Evolutionary conservation across 2,329 filamentous ascomycete genomes (phyloP).

Genomic region (Knufia fluminis): DNA sequence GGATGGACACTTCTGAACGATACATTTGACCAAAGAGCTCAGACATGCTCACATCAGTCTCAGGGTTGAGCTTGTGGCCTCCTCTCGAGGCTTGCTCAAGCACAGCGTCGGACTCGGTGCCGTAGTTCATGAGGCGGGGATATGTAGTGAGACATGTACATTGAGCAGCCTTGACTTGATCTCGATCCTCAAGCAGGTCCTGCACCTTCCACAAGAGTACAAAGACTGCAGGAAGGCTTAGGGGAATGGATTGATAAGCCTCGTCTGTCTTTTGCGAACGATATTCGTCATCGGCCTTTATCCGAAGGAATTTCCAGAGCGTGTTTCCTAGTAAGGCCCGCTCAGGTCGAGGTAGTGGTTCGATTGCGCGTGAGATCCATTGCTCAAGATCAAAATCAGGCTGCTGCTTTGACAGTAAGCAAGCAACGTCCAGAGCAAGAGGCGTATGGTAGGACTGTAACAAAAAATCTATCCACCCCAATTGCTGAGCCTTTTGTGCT

Average conservation of each 20-base stretch:
- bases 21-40: slow-evolving; percentile 99
- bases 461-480: slow-evolving; percentile 75
- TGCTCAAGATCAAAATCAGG: slow-evolving; percentile 54
- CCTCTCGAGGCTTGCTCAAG: slow-evolving; percentile 73
- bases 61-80: slow-evolving; percentile 69
- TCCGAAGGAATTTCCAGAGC: slow-evolving; percentile 69
- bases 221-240: slow-evolving; percentile 78
- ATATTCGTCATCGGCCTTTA: slow-evolving; percentile 75
- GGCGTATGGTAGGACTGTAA: slow-evolving; percentile 64
- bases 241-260: slow-evolving; percentile 58
- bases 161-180: slow-evolving; percentile 72
- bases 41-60: slow-evolving; percentile 86
- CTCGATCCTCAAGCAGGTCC: slow-evolving; percentile 50
- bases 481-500: slow-evolving; percentile 69
- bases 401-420: slow-evolving; percentile 70
- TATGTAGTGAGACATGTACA: slow-evolving; percentile 85
- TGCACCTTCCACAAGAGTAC: slow-evolving; percentile 71
- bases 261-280: slow-evolving; percentile 63
- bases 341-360: slow-evolving; percentile 12
- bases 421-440: slow-evolving; percentile 78
- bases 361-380: slow-evolving; percentile 59
- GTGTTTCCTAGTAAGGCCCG: slow-evolving; percentile 27
- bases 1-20: slow-evolving; percentile 75
- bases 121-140: slow-evolving; percentile 91
- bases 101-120: slow-evolving; percentile 81